Percentiles rank a stretch among this genome's conserved stretches.
These are phyloP conservation scores for Pouteria glomerata DNA, from an alignment of 148 eudicot species.

Conservation along the genomic window DNA sequence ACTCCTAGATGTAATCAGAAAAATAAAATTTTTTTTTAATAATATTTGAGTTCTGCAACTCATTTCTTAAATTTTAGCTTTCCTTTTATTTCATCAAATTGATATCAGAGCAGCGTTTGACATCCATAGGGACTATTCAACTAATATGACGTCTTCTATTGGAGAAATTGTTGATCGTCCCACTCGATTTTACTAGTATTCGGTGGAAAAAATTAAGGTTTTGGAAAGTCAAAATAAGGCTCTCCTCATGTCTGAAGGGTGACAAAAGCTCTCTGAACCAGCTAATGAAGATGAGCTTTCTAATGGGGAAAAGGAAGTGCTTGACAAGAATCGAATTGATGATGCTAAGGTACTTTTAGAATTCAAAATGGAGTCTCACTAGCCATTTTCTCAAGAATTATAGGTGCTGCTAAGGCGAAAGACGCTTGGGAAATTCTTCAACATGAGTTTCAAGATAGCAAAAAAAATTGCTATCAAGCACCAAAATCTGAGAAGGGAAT, in stretches of 20 bases:
- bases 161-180: too few relatives aligned
- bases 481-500: not conserved
- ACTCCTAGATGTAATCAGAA: too few relatives aligned
- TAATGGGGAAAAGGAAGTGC: not conserved
- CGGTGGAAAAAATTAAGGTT: not conserved
- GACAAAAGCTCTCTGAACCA: not conserved
- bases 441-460: not conserved
- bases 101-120: too few relatives aligned
- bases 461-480: not conserved
- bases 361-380: not conserved
- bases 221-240: not conserved
- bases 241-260: not conserved
- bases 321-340: not conserved
- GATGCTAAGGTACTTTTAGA: not conserved
- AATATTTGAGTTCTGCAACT: too few relatives aligned
- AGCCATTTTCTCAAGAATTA: not conserved
- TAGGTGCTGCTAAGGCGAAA: not conserved
- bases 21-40: too few relatives aligned
- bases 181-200: too few relatives aligned
- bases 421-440: not conserved
- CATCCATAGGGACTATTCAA: too few relatives aligned
- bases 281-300: not conserved
- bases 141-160: too few relatives aligned
- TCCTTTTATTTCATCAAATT: too few relatives aligned
- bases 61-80: too few relatives aligned